phyloP scores from a whole-genome alignment of 257 asterid genomes.

The Schizonepeta tenuifolia region DNA sequence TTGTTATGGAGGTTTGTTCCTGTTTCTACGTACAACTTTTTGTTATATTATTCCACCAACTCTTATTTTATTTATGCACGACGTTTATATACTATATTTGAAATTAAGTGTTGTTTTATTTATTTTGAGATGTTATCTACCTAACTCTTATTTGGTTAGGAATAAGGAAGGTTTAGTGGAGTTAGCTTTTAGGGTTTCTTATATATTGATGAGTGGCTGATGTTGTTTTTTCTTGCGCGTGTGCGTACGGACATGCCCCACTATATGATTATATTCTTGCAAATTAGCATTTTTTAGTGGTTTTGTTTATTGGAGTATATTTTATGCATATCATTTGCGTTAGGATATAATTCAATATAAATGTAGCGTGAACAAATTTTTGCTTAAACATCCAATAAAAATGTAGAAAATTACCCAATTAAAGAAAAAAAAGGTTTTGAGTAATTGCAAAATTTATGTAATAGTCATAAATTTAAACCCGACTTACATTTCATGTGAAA shows the following conservation, averaged over 20 bases:
- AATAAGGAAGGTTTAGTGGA: constrained; percentile 26
- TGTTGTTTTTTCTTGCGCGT: constrained; percentile 12
- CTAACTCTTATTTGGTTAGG: constrained; percentile 15
- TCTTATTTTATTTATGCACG: constrained; percentile 18
- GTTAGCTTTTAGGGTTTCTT: constrained; percentile 44
- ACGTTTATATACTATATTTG: not conserved
- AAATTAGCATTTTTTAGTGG: not conserved
- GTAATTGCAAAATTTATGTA: too few relatives aligned
- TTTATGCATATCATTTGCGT: too few relatives aligned
- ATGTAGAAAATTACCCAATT: too few relatives aligned
- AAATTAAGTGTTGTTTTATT: not conserved
- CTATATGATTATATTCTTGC: not conserved
- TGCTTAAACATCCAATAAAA: too few relatives aligned
- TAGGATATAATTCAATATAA: too few relatives aligned
- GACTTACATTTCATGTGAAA: too few relatives aligned
- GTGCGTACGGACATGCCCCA: not conserved
- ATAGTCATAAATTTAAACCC: too few relatives aligned
- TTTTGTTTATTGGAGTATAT: not conserved
- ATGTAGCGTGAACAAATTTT: too few relatives aligned
- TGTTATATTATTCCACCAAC: constrained; percentile 23
- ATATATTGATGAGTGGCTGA: constrained; percentile 26
- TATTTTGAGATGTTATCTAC: not conserved
- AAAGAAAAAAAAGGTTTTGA: too few relatives aligned
- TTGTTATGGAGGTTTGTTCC: constrained; percentile 50
- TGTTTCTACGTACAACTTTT: constrained; percentile 46